These are phyloP conservation scores for Cutaneotrichosporon cutaneum DNA, from an alignment of 1,284 basidiomycete genomes.

Conservation along the genomic window DNA sequence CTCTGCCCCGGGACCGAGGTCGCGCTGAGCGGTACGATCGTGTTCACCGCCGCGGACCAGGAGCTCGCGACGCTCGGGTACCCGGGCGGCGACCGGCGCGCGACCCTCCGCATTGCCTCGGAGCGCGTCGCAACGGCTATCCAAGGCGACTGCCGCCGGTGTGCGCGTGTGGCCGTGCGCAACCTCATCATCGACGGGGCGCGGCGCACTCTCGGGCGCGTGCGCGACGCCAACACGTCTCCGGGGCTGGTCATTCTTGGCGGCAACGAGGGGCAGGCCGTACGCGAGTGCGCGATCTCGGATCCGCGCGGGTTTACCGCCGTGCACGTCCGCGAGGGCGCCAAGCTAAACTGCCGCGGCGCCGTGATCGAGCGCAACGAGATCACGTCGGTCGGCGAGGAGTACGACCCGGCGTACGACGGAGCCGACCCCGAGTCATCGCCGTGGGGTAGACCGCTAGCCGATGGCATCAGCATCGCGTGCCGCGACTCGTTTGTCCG, in stretches of 20 bases:
- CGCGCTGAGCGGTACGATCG: slow-evolving; percentile 50
- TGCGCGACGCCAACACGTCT: slow-evolving; percentile 27
- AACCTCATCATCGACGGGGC: slow-evolving; percentile 52
- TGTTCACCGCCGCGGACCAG: slow-evolving; percentile 56
- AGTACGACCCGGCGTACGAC: slow-evolving; percentile 48
- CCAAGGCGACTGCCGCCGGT: slow-evolving; percentile 54
- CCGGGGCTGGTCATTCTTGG: slow-evolving; percentile 49
- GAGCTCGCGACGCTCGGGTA: slow-evolving; percentile 55
- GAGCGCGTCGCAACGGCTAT: slow-evolving; percentile 41
- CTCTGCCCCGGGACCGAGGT: slow-evolving; percentile 55
- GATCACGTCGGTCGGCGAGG: slow-evolving; percentile 53
- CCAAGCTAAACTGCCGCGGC: slow-evolving; percentile 47
- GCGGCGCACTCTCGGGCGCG: slow-evolving; percentile 42
- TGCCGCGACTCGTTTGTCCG: slow-evolving; percentile 47
- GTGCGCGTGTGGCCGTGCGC: slow-evolving; percentile 46
- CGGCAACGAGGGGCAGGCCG: slow-evolving; percentile 51
- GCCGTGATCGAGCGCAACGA: slow-evolving; percentile 50
- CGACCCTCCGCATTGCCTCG: slow-evolving; percentile 49
- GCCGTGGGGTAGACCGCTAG: slow-evolving; percentile 50
- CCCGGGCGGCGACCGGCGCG: slow-evolving; percentile 52
- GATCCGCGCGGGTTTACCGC: slow-evolving; percentile 53
- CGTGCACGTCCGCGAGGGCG: slow-evolving; percentile 52
- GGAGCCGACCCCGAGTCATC: slow-evolving; percentile 52
- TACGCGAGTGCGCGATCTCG: slow-evolving; percentile 39
- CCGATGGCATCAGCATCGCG: slow-evolving; percentile 51